These are phyloP conservation scores for Corchorus olitorius DNA, from an alignment of 345 rosid genomes.

Conservation along the genomic window DNA sequence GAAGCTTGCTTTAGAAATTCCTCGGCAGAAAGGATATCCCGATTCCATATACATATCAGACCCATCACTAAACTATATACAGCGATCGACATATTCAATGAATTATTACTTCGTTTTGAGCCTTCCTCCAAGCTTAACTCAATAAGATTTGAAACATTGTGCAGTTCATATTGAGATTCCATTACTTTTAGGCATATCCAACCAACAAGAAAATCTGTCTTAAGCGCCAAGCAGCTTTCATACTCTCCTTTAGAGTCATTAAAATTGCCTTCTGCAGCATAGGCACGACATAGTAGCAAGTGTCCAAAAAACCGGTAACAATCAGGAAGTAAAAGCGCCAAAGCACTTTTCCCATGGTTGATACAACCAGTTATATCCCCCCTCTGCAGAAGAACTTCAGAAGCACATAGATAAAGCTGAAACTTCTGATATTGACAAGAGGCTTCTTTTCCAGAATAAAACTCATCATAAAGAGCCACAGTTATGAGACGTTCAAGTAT, in stretches of 20 bases:
- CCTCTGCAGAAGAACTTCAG: constrained; percentile 75
- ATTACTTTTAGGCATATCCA: constrained; percentile 76
- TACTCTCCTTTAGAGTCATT: constrained; percentile 52
- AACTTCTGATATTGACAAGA: constrained; percentile 60
- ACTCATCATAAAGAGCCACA: constrained; percentile 62
- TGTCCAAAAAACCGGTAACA: constrained; percentile 71
- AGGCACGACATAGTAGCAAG: constrained; percentile 74
- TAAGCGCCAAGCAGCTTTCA: constrained; percentile 70
- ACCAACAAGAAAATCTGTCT: constrained; percentile 70
- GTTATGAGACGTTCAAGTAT: constrained; percentile 52
- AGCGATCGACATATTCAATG: constrained; percentile 66
- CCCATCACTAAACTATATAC: constrained; percentile 57
- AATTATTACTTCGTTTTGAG: constrained; percentile 40
- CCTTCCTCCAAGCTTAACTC: constrained; percentile 55
- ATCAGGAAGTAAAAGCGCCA: constrained; percentile 59
- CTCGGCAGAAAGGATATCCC: constrained; percentile 62
- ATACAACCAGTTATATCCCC: constrained; percentile 49
- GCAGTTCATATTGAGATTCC: constrained; percentile 62
- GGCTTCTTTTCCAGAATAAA: constrained; percentile 35
- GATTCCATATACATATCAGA: constrained; percentile 50
- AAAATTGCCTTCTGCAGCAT: constrained; percentile 60
- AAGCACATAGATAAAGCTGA: constrained; percentile 83
- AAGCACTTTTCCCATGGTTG: constrained; percentile 54
- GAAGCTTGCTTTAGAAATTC: constrained; percentile 65
- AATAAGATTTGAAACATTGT: constrained; percentile 44